phyloP scores from a whole-genome alignment of 2,329 filamentous ascomycete species.

The Fusarium sambucinum region DNA sequence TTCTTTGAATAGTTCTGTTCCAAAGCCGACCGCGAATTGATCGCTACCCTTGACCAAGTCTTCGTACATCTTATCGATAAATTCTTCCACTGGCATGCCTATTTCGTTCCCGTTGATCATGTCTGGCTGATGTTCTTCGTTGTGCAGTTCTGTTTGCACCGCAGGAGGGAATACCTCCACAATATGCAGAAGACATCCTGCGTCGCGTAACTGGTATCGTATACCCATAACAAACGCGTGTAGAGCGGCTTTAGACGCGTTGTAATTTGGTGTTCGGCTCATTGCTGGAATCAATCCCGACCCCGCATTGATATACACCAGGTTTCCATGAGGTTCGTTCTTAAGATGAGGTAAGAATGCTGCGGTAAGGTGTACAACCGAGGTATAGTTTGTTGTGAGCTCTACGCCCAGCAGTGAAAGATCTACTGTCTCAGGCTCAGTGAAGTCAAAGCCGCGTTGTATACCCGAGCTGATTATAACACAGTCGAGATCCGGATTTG shows the following conservation, averaged over 20 bases:
- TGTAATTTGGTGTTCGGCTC: constrained; percentile 5
- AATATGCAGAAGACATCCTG: not conserved
- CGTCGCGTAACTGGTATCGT: not conserved
- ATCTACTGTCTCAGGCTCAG: not conserved
- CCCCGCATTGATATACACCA: not conserved
- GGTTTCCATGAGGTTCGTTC: not conserved
- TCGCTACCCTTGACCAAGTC: not conserved
- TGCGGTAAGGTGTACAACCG: not conserved
- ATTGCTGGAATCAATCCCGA: not conserved
- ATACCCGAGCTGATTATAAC: not conserved
- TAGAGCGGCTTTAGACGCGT: constrained; percentile 1
- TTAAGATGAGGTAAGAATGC: not conserved
- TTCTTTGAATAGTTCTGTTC: constrained; percentile 1
- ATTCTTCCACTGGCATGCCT: constrained; percentile 1
- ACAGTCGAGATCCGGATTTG: constrained; percentile 3
- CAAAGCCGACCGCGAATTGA: not conserved
- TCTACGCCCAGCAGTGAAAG: not conserved
- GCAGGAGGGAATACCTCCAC: constrained; percentile 4
- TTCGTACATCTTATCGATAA: constrained; percentile 3
- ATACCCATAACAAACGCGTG: not conserved
- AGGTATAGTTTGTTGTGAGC: constrained; percentile 6
- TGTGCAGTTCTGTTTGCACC: constrained; percentile 2
- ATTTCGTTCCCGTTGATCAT: not conserved
- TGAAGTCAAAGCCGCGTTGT: constrained; percentile 3
- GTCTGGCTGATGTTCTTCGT: constrained; percentile 4